Evolutionary conservation across 192 early-diverging fungal species (phyloP).

Genomic region (Allomyces macrogynus): DNA sequence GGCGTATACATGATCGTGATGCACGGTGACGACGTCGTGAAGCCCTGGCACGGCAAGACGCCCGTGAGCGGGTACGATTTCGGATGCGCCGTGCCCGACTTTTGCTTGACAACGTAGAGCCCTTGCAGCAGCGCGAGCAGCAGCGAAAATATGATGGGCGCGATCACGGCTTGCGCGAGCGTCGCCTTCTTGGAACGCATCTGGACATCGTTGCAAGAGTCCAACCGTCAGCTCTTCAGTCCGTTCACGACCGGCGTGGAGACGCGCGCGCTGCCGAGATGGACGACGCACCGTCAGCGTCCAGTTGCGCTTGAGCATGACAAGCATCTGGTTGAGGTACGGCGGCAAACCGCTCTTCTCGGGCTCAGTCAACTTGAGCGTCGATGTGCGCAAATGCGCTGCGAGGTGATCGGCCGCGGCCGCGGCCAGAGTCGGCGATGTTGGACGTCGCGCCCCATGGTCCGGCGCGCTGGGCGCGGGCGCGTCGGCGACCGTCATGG

Average conservation of each 20-base stretch:
- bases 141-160: conserved; percentile 45
- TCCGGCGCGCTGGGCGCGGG: too few species aligned
- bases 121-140: conserved; percentile 31
- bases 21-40: conserved; percentile 18
- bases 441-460: too few species aligned
- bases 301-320: conserved; percentile 46
- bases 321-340: conserved; percentile 29
- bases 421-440: too few species aligned
- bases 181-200: conserved; percentile 33
- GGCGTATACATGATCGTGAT: conserved; percentile 43
- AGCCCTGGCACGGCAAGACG: conserved; percentile 23
- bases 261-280: neutral
- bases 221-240: neutral
- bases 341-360: conserved; percentile 7
- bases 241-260: neutral
- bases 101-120: conserved; percentile 7
- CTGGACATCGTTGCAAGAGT: conserved; percentile 4
- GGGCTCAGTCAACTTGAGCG: neutral
- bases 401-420: too few species aligned
- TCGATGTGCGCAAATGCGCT: too few species aligned
- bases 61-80: conserved; percentile 17
- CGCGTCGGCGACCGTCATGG: too few species aligned
- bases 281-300: conserved; percentile 31
- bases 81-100: conserved; percentile 23
- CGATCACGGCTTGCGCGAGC: conserved; percentile 27